Evolutionary conservation across 2,329 filamentous ascomycete genomes (phyloP).

Genomic region (Xylariales sp.): DNA sequence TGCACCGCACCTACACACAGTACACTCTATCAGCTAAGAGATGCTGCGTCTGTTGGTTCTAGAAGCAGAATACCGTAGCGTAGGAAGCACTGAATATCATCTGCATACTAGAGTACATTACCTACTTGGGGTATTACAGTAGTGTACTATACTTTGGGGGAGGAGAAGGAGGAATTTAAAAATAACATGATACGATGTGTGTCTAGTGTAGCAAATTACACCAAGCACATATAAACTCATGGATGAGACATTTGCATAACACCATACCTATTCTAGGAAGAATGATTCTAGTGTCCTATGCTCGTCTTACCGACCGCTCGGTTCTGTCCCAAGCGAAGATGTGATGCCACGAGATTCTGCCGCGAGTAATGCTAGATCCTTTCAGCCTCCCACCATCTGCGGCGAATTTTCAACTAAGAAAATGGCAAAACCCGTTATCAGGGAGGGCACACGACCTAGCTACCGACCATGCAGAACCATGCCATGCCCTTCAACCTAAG

Average conservation of each 20-base stretch:
- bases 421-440: slow-evolving; percentile 15
- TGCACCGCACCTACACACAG: too few relatives aligned
- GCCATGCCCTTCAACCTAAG: background rate
- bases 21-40: background rate
- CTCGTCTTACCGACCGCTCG: slow-evolving; percentile 29
- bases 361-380: slow-evolving; percentile 27
- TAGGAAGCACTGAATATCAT: too few relatives aligned
- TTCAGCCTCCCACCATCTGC: slow-evolving; percentile 17
- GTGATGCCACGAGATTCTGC: slow-evolving; percentile 17
- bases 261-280: slow-evolving; percentile 3
- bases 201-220: too few relatives aligned
- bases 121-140: too few relatives aligned
- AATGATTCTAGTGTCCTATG: background rate
- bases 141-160: too few relatives aligned
- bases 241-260: background rate
- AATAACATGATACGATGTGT: slow-evolving; percentile 1
- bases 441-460: slow-evolving; percentile 5
- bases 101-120: too few relatives aligned
- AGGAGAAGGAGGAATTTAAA: background rate
- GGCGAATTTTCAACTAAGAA: slow-evolving; percentile 8
- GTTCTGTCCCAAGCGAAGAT: slow-evolving; percentile 21
- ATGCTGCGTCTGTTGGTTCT: background rate
- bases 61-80: too few relatives aligned
- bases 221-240: too few relatives aligned
- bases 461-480: background rate